Evolutionary conservation across 257 asterid species (phyloP).

Genomic region (Capsicum rhomboideum): DNA sequence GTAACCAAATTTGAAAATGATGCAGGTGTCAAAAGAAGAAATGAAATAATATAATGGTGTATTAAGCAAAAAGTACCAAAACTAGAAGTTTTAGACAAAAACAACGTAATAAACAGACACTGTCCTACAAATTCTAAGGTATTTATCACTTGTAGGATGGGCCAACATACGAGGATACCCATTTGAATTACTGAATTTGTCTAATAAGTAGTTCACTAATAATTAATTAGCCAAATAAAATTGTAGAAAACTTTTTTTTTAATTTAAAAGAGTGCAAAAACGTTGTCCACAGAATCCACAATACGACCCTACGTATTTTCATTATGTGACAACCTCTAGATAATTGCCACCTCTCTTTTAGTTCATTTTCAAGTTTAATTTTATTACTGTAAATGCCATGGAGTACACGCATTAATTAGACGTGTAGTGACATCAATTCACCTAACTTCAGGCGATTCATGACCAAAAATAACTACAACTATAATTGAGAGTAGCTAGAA

Average conservation of each 20-base stretch:
- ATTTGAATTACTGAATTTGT: background rate
- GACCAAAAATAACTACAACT: background rate
- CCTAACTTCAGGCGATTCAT: slow-evolving; percentile 13
- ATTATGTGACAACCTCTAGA: background rate
- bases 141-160: background rate
- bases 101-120: background rate
- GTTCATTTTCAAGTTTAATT: background rate
- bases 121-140: background rate
- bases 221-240: background rate
- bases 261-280: background rate
- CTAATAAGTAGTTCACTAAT: background rate
- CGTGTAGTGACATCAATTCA: background rate
- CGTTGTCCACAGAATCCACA: background rate
- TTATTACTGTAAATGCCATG: background rate
- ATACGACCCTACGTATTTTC: background rate
- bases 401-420: background rate
- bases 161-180: background rate
- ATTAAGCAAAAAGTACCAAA: background rate
- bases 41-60: background rate
- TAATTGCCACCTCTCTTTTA: background rate
- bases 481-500: background rate
- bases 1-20: background rate
- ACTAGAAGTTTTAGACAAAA: background rate
- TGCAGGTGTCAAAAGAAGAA: background rate
- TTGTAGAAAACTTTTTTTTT: no score